These are phyloP conservation scores for Macadamia integrifolia DNA, from an alignment of 164 flowering plant species.

Conservation along the genomic window DNA sequence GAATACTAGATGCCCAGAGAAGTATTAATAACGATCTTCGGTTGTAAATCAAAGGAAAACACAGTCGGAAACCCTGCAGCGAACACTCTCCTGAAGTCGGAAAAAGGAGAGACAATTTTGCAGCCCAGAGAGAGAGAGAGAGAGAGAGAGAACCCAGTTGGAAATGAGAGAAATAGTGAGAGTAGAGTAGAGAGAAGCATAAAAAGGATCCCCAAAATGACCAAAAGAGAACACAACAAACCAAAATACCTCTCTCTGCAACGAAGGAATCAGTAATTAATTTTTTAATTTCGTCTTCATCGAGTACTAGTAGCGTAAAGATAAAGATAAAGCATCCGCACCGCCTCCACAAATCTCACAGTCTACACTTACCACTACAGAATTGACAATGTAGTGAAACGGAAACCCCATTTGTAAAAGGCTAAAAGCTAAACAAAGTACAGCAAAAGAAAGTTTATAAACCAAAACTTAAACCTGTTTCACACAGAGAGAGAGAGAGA, in stretches of 20 bases:
- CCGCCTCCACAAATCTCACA: not conserved
- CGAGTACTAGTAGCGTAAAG: not conserved
- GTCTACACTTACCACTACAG: no score
- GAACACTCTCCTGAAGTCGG: no score
- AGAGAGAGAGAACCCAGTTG: no score
- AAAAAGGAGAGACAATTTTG: no score
- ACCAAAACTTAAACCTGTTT: not conserved
- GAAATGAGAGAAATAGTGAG: not conserved
- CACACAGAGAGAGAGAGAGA: not conserved
- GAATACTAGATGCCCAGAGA: no score
- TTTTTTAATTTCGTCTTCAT: not conserved
- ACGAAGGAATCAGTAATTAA: slow-evolving; percentile 10
- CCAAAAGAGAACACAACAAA: slow-evolving; percentile 2
- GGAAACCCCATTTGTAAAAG: no score
- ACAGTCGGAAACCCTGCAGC: no score
- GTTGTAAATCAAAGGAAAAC: no score
- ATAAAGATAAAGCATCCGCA: not conserved
- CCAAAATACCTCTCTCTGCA: slow-evolving; percentile 2
- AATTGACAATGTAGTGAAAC: no score
- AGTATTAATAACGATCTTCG: no score
- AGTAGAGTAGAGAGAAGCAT: not conserved
- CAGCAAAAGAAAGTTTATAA: not conserved
- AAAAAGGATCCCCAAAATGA: not conserved
- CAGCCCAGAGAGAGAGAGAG: no score
- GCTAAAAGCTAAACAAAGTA: not conserved